Evolutionary conservation across 2,329 filamentous ascomycete genomes (phyloP), one percentile per base, ranked within the genome.

Genomic region (Lachnellula hyalina): DNA sequence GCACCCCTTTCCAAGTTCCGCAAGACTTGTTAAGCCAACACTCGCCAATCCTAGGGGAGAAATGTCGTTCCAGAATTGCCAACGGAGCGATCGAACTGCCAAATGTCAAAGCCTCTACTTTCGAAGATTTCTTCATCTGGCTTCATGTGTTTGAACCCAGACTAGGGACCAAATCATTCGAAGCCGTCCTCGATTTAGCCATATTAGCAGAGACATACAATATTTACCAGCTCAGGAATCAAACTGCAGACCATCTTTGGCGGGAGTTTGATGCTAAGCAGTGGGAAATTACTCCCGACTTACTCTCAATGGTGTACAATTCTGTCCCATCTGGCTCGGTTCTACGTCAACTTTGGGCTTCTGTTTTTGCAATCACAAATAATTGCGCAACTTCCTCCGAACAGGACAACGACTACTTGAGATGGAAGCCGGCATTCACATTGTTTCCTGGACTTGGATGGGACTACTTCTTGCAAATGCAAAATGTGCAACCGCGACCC

Each of bases 61-160:
- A 44, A 19, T 44, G 19, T 19, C 41, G 11, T 19, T 19, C 41
- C 11, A 41, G n/a, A 3, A 36, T 17, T 28, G 40, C 14, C 12
- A 25, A 9, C 5, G 41, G 14, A 11, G 15, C 34, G 12, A 55
- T 55, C 21, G 42, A 32, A 14, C 25, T 55, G 17, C 48, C 53
- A 28, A 42, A 52, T 12, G 49, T 55, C 25, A 48, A 52, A 44
- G 35, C 34, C n/a, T 35, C 49, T 9, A 48, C 53, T 34, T 55
- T 55, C 32, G 49, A 55, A 35, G 53, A 51, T 49, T 55, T 55
- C 25, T 52, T 55, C 36, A 47, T 55, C 36, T 55, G 49, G 53
- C 34, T 55, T 12, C 49, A 55, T 45, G 49, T 47, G 41, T 52
- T 52, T 36, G 42, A 55, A 25, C 53, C 48, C 8, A 34, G 32